These are phyloP conservation scores for Suhomyces panamericanus DNA, from an alignment of 1,139 yeast species.

Conservation along the genomic window DNA sequence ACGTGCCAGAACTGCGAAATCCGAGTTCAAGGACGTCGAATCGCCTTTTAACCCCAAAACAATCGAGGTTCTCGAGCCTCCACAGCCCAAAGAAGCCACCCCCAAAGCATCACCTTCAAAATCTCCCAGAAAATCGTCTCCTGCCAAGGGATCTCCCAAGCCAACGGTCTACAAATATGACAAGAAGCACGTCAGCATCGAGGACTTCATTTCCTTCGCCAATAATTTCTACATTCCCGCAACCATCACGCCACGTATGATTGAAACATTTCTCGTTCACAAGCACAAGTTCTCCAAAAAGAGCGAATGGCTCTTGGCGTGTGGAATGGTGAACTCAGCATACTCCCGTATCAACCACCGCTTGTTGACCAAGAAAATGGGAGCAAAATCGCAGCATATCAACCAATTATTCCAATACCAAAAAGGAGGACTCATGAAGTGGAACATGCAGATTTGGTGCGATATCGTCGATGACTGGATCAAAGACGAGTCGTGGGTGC, in stretches of 20 bases:
- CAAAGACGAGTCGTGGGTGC: slow-evolving; percentile 56
- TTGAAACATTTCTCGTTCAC: slow-evolving; percentile 52
- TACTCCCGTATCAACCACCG: slow-evolving; percentile 55
- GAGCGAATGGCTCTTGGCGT: slow-evolving; percentile 67
- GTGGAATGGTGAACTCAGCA: slow-evolving; percentile 64
- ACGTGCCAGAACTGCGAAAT: neutral
- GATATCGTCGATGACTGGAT: slow-evolving; percentile 54
- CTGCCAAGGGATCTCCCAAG: slow-evolving; percentile 5
- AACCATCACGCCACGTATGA: slow-evolving; percentile 48
- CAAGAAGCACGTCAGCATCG: slow-evolving; percentile 35
- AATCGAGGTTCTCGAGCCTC: slow-evolving; percentile 1
- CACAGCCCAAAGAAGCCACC: neutral
- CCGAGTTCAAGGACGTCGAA: slow-evolving; percentile 22
- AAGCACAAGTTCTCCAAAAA: slow-evolving; percentile 51
- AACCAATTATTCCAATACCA: slow-evolving; percentile 54
- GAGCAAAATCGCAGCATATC: slow-evolving; percentile 48
- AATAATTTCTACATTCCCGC: slow-evolving; percentile 63
- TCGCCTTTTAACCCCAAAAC: slow-evolving; percentile 37
- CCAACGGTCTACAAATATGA: slow-evolving; percentile 23
- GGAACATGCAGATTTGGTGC: slow-evolving; percentile 52
- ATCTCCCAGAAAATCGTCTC: slow-evolving; percentile 1
- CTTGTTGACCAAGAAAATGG: slow-evolving; percentile 44
- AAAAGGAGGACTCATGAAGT: slow-evolving; percentile 49
- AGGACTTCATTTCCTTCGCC: slow-evolving; percentile 58
- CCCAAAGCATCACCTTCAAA: slow-evolving; percentile 7